phyloP scores from a whole-genome alignment of 148 eudicot species.

The Amaranthus palmeri region DNA sequence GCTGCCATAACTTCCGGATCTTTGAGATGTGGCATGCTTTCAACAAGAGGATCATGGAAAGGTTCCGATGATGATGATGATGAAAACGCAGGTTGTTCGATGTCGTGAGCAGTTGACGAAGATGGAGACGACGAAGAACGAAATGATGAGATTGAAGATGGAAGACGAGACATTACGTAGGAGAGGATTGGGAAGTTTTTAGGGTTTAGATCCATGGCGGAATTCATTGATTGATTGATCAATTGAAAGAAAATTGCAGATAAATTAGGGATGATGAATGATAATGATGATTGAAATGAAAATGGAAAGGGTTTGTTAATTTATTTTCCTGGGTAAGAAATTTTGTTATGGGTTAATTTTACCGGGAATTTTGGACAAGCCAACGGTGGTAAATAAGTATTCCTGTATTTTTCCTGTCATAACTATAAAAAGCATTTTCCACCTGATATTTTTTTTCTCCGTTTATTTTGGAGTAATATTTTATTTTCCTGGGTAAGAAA shows the following conservation, averaged over 20 bases:
- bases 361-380: no score
- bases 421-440: no score
- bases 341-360: no score
- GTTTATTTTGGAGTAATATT: no score
- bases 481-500: no score
- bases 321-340: no score
- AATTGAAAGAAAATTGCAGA: not conserved
- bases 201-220: slow-evolving; percentile 66
- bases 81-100: slow-evolving; percentile 30
- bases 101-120: slow-evolving; percentile 32
- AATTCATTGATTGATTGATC: not conserved
- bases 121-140: slow-evolving; percentile 27
- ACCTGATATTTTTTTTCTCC: no score
- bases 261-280: not conserved
- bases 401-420: no score
- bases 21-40: slow-evolving; percentile 62
- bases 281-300: not conserved
- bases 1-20: slow-evolving; percentile 57
- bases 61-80: slow-evolving; percentile 8
- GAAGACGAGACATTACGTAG: slow-evolving; percentile 64
- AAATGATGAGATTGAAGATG: slow-evolving; percentile 29
- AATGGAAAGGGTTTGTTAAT: not conserved
- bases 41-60: slow-evolving; percentile 47
- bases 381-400: no score
- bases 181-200: slow-evolving; percentile 67